Evolutionary conservation across 805 yeast species (phyloP).

Genomic region (Candida hungchunana): DNA sequence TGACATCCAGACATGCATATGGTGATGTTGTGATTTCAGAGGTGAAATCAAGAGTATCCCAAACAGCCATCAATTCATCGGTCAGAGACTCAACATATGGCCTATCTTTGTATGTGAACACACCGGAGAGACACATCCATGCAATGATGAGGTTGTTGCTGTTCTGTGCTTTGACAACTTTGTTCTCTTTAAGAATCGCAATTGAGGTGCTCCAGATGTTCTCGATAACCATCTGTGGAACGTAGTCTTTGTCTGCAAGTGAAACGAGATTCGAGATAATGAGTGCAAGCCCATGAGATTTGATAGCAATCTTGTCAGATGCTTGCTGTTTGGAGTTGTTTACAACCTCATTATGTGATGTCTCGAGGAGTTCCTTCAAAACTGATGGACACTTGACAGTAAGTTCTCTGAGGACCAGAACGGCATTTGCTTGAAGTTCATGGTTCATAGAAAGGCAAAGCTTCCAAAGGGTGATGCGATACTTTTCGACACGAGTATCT

Average conservation of each 20-base stretch:
- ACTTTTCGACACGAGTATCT: constrained; percentile 22
- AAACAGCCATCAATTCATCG: constrained; percentile 54
- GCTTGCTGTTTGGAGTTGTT: constrained; percentile 28
- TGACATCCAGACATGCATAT: constrained; percentile 41
- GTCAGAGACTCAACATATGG: constrained; percentile 49
- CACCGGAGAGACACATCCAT: constrained; percentile 62
- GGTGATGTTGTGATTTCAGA: constrained; percentile 4
- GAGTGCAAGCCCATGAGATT: constrained; percentile 37
- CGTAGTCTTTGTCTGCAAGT: constrained; percentile 36
- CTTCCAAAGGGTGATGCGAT: constrained; percentile 30
- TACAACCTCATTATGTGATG: constrained; percentile 32
- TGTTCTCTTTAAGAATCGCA: constrained; percentile 31
- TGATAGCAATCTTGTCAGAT: constrained; percentile 25
- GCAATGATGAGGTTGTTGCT: constrained; percentile 39
- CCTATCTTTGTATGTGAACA: constrained; percentile 54
- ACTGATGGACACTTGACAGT: constrained; percentile 31
- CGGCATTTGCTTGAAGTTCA: constrained; percentile 38
- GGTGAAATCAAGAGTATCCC: constrained; percentile 48
- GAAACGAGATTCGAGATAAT: constrained; percentile 34
- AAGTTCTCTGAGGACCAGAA: constrained; percentile 32
- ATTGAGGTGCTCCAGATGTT: constrained; percentile 42
- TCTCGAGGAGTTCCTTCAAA: constrained; percentile 34
- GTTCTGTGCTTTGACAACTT: constrained; percentile 29
- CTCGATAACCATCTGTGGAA: constrained; percentile 41
- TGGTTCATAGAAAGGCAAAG: constrained; percentile 36